Evolutionary conservation across 108 stramenopile genomes (phyloP), one percentile per base, ranked within the genome.

Genomic region (Stephanodiscus minutulus): DNA sequence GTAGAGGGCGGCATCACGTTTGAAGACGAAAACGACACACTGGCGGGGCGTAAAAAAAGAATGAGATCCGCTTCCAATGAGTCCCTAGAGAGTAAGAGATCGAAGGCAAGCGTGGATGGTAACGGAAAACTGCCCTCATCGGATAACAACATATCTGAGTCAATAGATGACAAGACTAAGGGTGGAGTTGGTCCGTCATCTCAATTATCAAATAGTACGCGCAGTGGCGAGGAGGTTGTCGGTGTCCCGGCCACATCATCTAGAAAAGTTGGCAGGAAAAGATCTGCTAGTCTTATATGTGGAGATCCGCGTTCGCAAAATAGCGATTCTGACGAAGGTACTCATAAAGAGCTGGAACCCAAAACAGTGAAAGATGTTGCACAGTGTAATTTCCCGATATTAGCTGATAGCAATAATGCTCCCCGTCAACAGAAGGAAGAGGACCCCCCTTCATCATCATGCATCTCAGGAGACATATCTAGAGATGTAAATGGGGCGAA

Each of bases 81-180:
- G 12, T 41, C 59, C n/a, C 9, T 1, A n/a, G 59, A 35, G 35
- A 60, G 59, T n/a, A 60, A 60, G 36, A 11, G 35, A 60, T 60
- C 59, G 35, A 37, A 60, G 59, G 24, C 24, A 21, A 18, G 50
- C 13, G 50, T 7, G 24, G n/a, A 1, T 21, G 50, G 24, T 52
- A 52, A 52, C 24, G 13, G 12, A 53, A 25, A 25, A 5, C 37
- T 39, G 3, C 2, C 35, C 17, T 37, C 35, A 20, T 57, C 56
- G 15, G 58, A 59, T 3, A 35, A 21, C 7, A n/a, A 5, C 59
- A 43, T 39, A 39, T 60, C 20, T 41, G 36, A 60, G 17, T 60
- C 59, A 41, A 60, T 36, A 60, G 35, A 7, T 37, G 35, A 37
- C 59, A 39, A 0, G 28, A 15, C 29, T 20, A 37, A 35, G 15